Conservation (phyloP, 2,329 filamentous ascomycete genomes). For the Epichloe elymi region DNA sequence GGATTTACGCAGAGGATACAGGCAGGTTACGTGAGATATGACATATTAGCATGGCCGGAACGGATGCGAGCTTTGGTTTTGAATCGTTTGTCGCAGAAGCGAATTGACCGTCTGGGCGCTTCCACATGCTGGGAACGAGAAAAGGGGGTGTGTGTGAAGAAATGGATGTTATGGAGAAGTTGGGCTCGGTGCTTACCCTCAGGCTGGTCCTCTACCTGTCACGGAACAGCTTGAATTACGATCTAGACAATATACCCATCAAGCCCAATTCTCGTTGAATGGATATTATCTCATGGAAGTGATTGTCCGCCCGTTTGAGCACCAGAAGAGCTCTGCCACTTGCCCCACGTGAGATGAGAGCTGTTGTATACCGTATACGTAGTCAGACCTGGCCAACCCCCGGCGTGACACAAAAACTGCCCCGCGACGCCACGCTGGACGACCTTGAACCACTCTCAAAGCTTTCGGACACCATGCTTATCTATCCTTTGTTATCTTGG, state of each 20-base stretch:
- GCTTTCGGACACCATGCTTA: not conserved
- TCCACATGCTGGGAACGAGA: not conserved
- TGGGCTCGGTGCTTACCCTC: not conserved
- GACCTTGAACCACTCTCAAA: not conserved
- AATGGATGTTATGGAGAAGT: not conserved
- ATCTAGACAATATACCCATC: not conserved
- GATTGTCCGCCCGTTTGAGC: not conserved
- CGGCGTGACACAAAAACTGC: conserved; percentile 4
- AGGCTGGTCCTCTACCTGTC: not conserved
- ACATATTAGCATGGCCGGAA: conserved; percentile 4
- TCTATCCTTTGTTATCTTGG: not conserved
- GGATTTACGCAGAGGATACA: conserved; percentile 9
- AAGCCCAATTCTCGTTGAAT: not conserved
- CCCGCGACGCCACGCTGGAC: not conserved
- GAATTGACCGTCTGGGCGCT: not conserved
- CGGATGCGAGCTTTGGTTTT: not conserved
- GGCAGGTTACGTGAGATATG: conserved; percentile 10
- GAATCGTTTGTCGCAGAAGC: not conserved
- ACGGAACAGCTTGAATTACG: not conserved
- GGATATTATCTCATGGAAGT: not conserved
- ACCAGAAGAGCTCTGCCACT: not conserved
- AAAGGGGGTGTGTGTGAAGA: not conserved
- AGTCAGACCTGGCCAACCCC: not conserved
- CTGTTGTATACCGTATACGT: too few species aligned
- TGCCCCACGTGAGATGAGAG: too few species aligned